Base-by-base conservation (phyloP, 495 filamentous ascomycete species). In the Penicillium paxilli region DNA sequence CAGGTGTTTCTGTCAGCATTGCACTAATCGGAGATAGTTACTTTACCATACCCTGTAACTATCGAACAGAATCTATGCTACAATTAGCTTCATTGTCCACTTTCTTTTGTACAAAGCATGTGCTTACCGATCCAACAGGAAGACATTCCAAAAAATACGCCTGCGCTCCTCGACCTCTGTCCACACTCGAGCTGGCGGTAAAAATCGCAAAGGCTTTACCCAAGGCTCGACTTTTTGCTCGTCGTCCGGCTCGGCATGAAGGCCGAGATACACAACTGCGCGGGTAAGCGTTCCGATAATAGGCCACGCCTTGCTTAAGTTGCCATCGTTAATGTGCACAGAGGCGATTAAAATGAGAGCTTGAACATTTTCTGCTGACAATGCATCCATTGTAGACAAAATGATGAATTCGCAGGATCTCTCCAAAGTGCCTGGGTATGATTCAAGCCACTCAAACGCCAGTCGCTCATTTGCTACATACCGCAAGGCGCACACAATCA, bases 151-250 rank as follows among this genome's bases (percentile, higher is more conserved):
- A 50, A 82, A 82, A 4, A 73, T 52, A 8, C 80, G 54, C 5
- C 80, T 64, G 11, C 77, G 68, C 57, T 82, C 79, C 59, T 83
- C 80, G 12, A 73, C 55, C 47, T 82, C 78, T 4, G 49, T 53
- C 77, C 79, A 80, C 51, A 63, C 63, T 42, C 60, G 40, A 2
- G 51, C 17, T 6, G 19, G 28, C 16, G 30, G 30, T 32, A 32
- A 9, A 12, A 10, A 32, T 14, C n/a, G 30, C 30, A 32, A 12
- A 12, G 30, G 30, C 30, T 32, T 32, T 0, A 32, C 11, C 11
- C 30, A 32, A 4, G 30, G 11, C 10, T 32, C 30, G 11, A 10
- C 30, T 10, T n/a, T 32, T 1, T 32, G 30, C n/a, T 32, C n/a
- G n/a, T 32, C 30, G n/a, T 32, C 30, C 11, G 30, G 11, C 30